Base-by-base conservation (phyloP, 2,329 filamentous ascomycete species). In the Clarireedia monteithiana region DNA sequence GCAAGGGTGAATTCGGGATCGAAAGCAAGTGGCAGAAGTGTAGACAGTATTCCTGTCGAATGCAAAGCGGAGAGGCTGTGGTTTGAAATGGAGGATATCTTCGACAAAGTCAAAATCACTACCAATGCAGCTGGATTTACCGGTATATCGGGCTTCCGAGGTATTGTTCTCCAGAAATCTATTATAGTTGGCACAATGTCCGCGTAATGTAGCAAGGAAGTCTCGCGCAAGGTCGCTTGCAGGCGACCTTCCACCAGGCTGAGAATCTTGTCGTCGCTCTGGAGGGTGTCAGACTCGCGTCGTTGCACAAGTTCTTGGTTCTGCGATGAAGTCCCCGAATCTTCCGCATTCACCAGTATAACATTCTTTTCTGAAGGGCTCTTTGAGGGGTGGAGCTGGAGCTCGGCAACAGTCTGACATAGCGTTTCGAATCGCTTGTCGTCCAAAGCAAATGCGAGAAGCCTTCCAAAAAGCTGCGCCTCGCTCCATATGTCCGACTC, bases 371-470 rank as follows among this genome's bases (percentile, higher is more conserved):
- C 53, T 44, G 44, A n/a, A 48, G 47, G 15, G 34, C 15, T 17
- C 27, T 26, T 48, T 12, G 55, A 53, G 10, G 36, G 72, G 73
- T 45, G 77, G 44, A 60, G 48, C 50, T 65, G 77, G 46, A 60
- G 48, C 50, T 65, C 62, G 24, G 60, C 58, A 6, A 59, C 71
- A 12, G 75, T 74, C 59, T 80, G 75, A 68, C 89, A 94, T 49
- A 94, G 75, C 55, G 81, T 75, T 53, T 86, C 82, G 58, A 92
- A 76, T 46, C 84, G 81, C 66, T 90, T 84, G 68, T 95, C 87
- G 55, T 90, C 87, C 50, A 95, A 72, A 1, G 87, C 85, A 72
- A 95, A 92, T 5, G 88, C 82, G 50, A 96, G 77, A 7, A 96
- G 79, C 63, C 86, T 85, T 27, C 90, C 90, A 71, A 95, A 95